These are phyloP conservation scores for Lophiostoma macrostomum DNA, from an alignment of 495 filamentous ascomycete species.

Conservation along the genomic window DNA sequence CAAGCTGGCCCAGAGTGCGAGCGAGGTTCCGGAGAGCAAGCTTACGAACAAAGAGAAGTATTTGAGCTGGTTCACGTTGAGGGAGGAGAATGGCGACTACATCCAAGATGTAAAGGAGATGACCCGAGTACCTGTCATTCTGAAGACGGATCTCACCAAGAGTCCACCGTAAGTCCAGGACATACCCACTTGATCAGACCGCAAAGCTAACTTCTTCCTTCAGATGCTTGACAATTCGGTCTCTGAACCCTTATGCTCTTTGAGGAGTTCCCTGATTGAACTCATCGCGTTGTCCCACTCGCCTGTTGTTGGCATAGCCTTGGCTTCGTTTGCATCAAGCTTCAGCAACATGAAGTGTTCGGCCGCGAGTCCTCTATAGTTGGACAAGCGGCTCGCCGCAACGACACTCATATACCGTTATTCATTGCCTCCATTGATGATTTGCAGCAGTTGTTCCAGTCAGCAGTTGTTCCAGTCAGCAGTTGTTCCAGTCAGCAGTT, in stretches of 20 bases:
- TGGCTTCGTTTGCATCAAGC: too few species aligned
- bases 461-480: constrained; percentile 8
- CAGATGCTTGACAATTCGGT: constrained; percentile 95
- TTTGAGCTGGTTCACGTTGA: constrained; percentile 78
- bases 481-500: constrained; percentile 14
- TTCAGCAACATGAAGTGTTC: too few species aligned
- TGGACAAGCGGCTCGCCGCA: neutral
- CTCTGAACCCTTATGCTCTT: constrained; percentile 92
- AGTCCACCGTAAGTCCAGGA: constrained; percentile 84
- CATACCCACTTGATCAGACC: neutral
- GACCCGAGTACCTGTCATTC: constrained; percentile 90
- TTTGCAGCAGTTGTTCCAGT: constrained; percentile 12
- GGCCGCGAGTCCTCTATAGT: too few species aligned
- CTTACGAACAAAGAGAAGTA: constrained; percentile 95
- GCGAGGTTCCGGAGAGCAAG: constrained; percentile 68
- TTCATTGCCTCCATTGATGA: constrained; percentile 27
- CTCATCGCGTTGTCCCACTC: neutral
- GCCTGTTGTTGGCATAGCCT: neutral
- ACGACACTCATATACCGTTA: constrained; percentile 22
- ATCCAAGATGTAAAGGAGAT: constrained; percentile 98
- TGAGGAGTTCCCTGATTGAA: constrained; percentile 38
- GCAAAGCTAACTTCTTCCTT: constrained; percentile 21
- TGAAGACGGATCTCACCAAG: constrained; percentile 98
- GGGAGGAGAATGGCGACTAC: constrained; percentile 91
- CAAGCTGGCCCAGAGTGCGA: constrained; percentile 73